Conservation (phyloP, 495 filamentous ascomycete species). For the Antarctomyces pellizariae region DNA sequence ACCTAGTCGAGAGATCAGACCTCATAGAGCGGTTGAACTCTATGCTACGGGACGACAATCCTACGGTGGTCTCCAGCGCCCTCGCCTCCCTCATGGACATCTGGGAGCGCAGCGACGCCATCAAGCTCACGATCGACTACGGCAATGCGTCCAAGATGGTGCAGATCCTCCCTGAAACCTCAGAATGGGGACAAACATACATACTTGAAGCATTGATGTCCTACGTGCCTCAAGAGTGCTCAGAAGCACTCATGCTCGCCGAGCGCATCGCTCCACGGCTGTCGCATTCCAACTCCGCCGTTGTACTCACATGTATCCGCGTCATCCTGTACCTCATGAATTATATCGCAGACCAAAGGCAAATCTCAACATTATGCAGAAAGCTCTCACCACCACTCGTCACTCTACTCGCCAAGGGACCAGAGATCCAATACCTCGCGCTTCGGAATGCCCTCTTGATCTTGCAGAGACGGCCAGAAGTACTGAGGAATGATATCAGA, state of each 20-base stretch:
- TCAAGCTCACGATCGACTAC: slow-evolving; percentile 96
- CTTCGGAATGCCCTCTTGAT: slow-evolving; percentile 87
- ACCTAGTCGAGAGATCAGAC: slow-evolving; percentile 72
- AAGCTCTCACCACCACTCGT: slow-evolving; percentile 92
- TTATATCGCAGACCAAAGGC: slow-evolving; percentile 86
- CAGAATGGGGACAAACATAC: slow-evolving; percentile 98
- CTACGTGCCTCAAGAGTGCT: slow-evolving; percentile 79
- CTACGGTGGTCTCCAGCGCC: slow-evolving; percentile 88
- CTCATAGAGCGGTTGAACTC: slow-evolving; percentile 80
- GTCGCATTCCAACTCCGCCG: slow-evolving; percentile 88
- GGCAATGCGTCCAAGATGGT: slow-evolving; percentile 93
- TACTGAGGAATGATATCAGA: slow-evolving; percentile 85
- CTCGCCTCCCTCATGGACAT: slow-evolving; percentile 89
- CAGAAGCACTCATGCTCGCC: slow-evolving; percentile 71
- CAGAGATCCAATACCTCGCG: slow-evolving; percentile 92
- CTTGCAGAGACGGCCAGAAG: slow-evolving; percentile 78
- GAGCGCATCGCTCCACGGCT: slow-evolving; percentile 85
- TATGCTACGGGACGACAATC: slow-evolving; percentile 86
- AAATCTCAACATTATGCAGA: slow-evolving; percentile 67
- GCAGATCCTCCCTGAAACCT: slow-evolving; percentile 87
- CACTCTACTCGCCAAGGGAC: slow-evolving; percentile 83
- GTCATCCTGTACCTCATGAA: slow-evolving; percentile 98
- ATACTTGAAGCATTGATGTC: slow-evolving; percentile 97
- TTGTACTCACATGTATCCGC: slow-evolving; percentile 85
- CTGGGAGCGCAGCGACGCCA: slow-evolving; percentile 91